Conservation (phyloP, 2,329 filamentous ascomycete species). For the Botryotinia calthae region DNA sequence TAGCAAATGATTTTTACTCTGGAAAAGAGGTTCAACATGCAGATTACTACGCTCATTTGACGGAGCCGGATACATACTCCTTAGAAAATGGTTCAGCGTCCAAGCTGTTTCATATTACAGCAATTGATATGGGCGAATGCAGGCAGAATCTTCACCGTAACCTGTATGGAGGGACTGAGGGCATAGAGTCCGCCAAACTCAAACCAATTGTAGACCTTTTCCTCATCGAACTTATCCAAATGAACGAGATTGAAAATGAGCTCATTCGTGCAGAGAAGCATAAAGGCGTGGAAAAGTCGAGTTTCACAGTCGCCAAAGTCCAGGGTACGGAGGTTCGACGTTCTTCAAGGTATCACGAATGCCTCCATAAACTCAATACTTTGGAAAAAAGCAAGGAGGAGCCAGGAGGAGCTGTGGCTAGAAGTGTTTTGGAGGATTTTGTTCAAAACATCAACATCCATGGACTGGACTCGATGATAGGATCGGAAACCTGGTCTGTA, state of each 20-base stretch:
- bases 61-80: neutral
- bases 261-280: neutral
- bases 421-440: neutral
- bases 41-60: neutral
- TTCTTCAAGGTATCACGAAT: neutral
- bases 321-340: slow-evolving; percentile 10
- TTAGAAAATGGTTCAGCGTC: neutral
- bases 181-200: neutral
- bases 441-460: neutral
- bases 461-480: slow-evolving; percentile 5
- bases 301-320: neutral
- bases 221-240: neutral
- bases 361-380: neutral
- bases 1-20: neutral
- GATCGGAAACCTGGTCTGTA: slow-evolving; percentile 7
- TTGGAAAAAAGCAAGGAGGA: neutral
- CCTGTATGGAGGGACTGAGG: neutral
- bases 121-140: neutral
- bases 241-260: slow-evolving; percentile 10
- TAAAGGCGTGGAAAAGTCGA: neutral
- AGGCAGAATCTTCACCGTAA: slow-evolving; percentile 1
- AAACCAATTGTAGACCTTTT: neutral
- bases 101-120: neutral
- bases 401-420: neutral
- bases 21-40: neutral